Conservation (phyloP, 106 monocot genomes). For the Allium sativum region DNA sequence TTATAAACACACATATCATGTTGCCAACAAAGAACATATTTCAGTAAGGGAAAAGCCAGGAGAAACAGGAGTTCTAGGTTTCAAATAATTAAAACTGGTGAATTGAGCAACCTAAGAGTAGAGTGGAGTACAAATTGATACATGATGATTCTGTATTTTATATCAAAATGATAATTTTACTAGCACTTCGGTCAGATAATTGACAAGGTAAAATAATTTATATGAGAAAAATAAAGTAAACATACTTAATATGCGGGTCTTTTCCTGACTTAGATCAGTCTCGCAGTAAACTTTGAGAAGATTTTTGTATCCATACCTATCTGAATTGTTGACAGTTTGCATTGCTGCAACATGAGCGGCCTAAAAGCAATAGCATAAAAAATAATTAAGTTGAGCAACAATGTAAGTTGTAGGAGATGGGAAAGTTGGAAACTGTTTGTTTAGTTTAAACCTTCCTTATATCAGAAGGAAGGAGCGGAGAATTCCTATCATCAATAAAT, state of each 20-base stretch:
- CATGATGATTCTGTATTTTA: no score
- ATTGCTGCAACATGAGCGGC: constrained; percentile 86
- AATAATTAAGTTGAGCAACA: no score
- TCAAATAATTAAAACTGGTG: no score
- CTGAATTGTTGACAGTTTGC: constrained; percentile 25
- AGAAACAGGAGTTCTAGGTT: no score
- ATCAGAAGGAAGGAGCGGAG: constrained; percentile 73
- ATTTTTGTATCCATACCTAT: constrained; percentile 64
- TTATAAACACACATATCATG: no score
- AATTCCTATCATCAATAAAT: constrained; percentile 60
- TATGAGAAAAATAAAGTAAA: neutral
- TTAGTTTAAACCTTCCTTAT: constrained; percentile 47
- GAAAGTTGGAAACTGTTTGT: neutral
- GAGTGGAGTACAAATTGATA: no score
- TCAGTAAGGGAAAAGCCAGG: no score
- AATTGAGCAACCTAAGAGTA: no score
- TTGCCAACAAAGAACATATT: no score
- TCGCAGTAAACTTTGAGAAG: constrained; percentile 74
- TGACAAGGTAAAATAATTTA: no score
- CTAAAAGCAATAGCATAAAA: constrained; percentile 23
- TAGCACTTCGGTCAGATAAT: no score
- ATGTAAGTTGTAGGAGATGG: neutral
- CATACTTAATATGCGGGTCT: constrained; percentile 63
- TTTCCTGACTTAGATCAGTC: constrained; percentile 71
- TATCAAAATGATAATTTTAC: no score